Conservation (phyloP, 495 filamentous ascomycete species). For the Annulohypoxylon stygium region DNA sequence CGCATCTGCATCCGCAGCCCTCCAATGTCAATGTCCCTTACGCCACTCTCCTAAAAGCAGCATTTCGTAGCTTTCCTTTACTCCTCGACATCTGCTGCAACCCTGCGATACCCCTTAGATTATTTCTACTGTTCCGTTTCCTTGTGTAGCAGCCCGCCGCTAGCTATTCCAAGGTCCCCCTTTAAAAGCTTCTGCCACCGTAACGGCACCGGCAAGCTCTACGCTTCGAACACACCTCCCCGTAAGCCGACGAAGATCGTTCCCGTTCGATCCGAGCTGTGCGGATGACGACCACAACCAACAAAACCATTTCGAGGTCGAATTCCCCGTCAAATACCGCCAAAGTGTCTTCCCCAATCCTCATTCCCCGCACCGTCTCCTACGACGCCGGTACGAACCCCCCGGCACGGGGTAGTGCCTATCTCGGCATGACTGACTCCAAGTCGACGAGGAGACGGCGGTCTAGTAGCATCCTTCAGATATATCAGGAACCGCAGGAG, state of each 20-base stretch:
- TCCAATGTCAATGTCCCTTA: constrained; percentile 20
- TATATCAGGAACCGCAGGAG: constrained; percentile 93
- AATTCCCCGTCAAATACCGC: constrained; percentile 71
- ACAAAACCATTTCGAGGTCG: constrained; percentile 33
- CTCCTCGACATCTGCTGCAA: constrained; percentile 32
- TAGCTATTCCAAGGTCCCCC: not conserved
- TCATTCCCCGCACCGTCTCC: constrained; percentile 82
- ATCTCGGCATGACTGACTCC: constrained; percentile 63
- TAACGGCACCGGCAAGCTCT: constrained; percentile 4
- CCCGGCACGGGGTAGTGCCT: constrained; percentile 61
- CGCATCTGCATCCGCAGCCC: constrained; percentile 9
- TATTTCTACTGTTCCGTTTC: constrained; percentile 11
- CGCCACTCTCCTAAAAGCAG: constrained; percentile 33
- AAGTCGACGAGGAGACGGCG: constrained; percentile 77
- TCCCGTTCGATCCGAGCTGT: constrained; percentile 9
- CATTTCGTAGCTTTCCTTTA: constrained; percentile 42
- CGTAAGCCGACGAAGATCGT: constrained; percentile 29
- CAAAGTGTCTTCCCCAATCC: constrained; percentile 85
- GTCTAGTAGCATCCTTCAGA: constrained; percentile 89
- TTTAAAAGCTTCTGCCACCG: constrained; percentile 23
- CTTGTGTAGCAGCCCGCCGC: constrained; percentile 17
- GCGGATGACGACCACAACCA: constrained; percentile 43
- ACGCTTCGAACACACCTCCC: constrained; percentile 17
- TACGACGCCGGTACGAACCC: constrained; percentile 81
- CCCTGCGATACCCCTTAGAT: constrained; percentile 44